phyloP scores from a whole-genome alignment of 768 basidiomycete genomes.

The Rhizopogon rudus region DNA sequence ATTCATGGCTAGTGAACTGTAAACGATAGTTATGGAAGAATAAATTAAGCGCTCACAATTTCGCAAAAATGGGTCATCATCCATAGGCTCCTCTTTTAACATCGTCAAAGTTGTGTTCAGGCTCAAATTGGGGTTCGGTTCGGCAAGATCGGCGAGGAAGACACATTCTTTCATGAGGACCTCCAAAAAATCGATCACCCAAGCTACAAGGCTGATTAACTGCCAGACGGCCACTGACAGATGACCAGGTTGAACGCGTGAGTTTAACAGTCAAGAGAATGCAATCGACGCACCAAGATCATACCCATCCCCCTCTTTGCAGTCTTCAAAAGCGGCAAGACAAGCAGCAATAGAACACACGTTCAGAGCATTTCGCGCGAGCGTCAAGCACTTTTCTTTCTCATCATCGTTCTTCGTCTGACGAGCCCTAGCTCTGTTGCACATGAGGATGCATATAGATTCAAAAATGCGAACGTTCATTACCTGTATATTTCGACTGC shows the following conservation, averaged over 20 bases:
- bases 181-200: constrained; percentile 60
- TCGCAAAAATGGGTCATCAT: constrained; percentile 19
- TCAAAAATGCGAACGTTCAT: neutral
- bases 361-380: constrained; percentile 64
- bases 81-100: constrained; percentile 23
- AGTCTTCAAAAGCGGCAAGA: constrained; percentile 62
- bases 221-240: constrained; percentile 67
- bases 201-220: constrained; percentile 54
- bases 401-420: constrained; percentile 28
- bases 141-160: constrained; percentile 23
- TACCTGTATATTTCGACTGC: constrained; percentile 35
- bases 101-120: neutral
- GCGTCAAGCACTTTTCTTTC: constrained; percentile 34
- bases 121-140: constrained; percentile 3
- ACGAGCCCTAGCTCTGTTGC: constrained; percentile 28
- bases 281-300: constrained; percentile 47
- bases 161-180: constrained; percentile 53
- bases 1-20: constrained; percentile 29
- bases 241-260: constrained; percentile 4
- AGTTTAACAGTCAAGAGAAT: neutral
- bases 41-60: constrained; percentile 19
- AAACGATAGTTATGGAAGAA: constrained; percentile 39
- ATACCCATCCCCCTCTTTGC: constrained; percentile 53
- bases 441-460: constrained; percentile 2
- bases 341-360: constrained; percentile 59